Conservation (phyloP, 2,329 filamentous ascomycete species). For the Alternaria sp. region DNA sequence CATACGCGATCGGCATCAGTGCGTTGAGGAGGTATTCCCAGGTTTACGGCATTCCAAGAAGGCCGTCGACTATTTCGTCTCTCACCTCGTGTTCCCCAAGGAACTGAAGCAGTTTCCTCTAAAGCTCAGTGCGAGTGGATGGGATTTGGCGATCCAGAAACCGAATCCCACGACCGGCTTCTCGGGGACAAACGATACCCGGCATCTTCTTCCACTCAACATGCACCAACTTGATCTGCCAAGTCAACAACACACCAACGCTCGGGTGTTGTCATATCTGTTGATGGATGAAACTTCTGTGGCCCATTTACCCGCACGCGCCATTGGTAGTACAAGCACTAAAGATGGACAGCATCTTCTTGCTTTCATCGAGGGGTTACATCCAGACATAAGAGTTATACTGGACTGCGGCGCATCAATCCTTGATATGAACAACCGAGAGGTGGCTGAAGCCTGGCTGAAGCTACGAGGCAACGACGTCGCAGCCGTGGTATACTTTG, state of each 20-base stretch:
- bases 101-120: constrained; percentile 67
- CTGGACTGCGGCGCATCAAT: constrained; percentile 76
- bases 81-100: constrained; percentile 64
- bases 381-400: constrained; percentile 61
- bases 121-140: constrained; percentile 71
- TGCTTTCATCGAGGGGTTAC: constrained; percentile 48
- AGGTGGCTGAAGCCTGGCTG: constrained; percentile 61
- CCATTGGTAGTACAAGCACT: background rate
- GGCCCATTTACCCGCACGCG: constrained; percentile 27
- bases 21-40: constrained; percentile 59
- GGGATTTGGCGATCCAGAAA: constrained; percentile 65
- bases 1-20: constrained; percentile 59
- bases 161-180: constrained; percentile 66
- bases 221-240: constrained; percentile 64
- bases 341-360: constrained; percentile 55
- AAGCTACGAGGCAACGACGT: constrained; percentile 41
- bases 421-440: constrained; percentile 60
- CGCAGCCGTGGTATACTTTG: constrained; percentile 61
- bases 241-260: constrained; percentile 69
- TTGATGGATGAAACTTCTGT: constrained; percentile 53
- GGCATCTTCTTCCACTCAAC: constrained; percentile 62
- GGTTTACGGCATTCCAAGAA: constrained; percentile 59
- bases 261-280: constrained; percentile 66
- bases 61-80: constrained; percentile 69
- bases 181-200: constrained; percentile 72